Conservation (phyloP, 352 stramenopile genomes). For the Globisporangium perplexum region DNA sequence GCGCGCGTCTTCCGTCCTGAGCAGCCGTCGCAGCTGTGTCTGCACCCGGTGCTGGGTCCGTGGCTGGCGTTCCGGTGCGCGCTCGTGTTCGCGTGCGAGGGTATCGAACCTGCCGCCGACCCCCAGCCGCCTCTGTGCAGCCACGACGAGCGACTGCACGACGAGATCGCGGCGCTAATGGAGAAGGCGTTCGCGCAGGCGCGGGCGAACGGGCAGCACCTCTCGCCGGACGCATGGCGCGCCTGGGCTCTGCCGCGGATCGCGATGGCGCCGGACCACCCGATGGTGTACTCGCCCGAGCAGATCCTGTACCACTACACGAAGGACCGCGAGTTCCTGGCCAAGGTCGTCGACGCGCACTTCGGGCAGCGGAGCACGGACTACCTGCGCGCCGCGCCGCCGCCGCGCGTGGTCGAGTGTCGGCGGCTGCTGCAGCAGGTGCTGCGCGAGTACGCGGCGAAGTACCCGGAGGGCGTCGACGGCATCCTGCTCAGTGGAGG, state of each 20-base stretch:
- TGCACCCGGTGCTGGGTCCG: conserved; percentile 56
- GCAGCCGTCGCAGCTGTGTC: conserved; percentile 57
- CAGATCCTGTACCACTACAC: conserved; percentile 76
- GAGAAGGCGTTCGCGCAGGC: conserved; percentile 38
- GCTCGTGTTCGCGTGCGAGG: conserved; percentile 41
- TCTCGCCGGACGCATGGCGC: conserved; percentile 44
- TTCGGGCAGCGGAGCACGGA: conserved; percentile 29
- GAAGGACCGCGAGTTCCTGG: conserved; percentile 46
- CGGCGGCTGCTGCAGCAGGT: conserved; percentile 49
- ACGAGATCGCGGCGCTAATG: conserved; percentile 34
- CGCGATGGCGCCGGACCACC: conserved; percentile 48
- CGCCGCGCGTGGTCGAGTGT: conserved; percentile 29
- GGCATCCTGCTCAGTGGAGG: conserved; percentile 62
- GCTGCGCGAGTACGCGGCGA: conserved; percentile 29
- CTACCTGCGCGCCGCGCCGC: conserved; percentile 33
- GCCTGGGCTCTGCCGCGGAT: conserved; percentile 53
- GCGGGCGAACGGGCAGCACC: conserved; percentile 14
- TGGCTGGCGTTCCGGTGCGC: conserved; percentile 69
- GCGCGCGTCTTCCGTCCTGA: background rate
- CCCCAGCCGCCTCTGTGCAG: conserved; percentile 26
- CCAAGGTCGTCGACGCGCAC: conserved; percentile 26
- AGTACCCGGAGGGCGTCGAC: conserved; percentile 29
- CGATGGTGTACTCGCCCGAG: conserved; percentile 51
- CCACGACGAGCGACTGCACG: conserved; percentile 35
- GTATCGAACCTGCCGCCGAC: conserved; percentile 7